A percentile compares a stretch with the other conserved stretches of the same genome.
Evolutionary conservation across 306 rosid genomes (phyloP).

Genomic region (Prunus mira): DNA sequence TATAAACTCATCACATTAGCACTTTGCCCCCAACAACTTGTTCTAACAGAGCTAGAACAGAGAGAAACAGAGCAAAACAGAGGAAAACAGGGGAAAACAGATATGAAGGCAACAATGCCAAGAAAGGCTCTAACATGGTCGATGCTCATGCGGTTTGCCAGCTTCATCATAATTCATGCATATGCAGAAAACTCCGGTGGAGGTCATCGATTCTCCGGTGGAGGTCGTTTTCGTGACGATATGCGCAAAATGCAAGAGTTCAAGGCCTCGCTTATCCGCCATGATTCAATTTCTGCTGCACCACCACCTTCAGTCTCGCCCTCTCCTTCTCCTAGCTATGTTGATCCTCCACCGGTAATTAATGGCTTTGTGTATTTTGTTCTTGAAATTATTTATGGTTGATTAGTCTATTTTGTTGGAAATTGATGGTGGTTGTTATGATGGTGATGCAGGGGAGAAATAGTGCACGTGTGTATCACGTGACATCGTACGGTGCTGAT

Average conservation of each 20-base stretch:
- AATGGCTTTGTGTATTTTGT: neutral
- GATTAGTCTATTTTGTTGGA: neutral
- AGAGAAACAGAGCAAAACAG: neutral
- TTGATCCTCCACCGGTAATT: conserved; percentile 30
- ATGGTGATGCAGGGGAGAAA: conserved; percentile 40
- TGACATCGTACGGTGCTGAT: conserved; percentile 81
- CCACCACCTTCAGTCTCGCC: conserved; percentile 33
- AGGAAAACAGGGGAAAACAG: conserved; percentile 4
- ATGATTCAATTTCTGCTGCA: conserved; percentile 36
- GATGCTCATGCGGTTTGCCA: conserved; percentile 25
- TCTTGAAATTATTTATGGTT: neutral
- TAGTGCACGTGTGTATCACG: conserved; percentile 45
- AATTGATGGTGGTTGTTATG: neutral
- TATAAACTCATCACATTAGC: conserved; percentile 20
- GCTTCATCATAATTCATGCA: conserved; percentile 20
- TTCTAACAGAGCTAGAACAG: conserved; percentile 4
- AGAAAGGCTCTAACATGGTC: conserved; percentile 16
- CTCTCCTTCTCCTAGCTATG: conserved; percentile 33
- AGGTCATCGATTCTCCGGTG: neutral
- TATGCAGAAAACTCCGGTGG: conserved; percentile 7
- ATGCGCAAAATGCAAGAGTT: conserved; percentile 37
- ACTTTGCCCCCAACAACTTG: conserved; percentile 27
- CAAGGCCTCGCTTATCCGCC: conserved; percentile 36
- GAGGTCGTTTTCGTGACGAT: conserved; percentile 18
- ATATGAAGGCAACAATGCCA: conserved; percentile 32